Base-by-base conservation (phyloP, 2,329 filamentous ascomycete genomes). In the Ascochyta viciae-villosae region DNA sequence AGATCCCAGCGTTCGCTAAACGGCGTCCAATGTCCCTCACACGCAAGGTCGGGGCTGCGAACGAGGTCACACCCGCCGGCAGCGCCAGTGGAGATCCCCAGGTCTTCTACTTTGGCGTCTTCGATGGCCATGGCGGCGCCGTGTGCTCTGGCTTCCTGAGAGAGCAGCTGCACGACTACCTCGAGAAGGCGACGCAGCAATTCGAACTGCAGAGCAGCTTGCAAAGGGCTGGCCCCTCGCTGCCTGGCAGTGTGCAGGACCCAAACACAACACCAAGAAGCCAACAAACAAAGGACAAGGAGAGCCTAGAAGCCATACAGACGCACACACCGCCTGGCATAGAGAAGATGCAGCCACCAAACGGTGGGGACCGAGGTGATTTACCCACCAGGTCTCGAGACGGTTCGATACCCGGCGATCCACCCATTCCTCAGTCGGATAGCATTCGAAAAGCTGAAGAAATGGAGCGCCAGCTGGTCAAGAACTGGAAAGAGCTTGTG, bases 51-150 rank as follows among this genome's bases (percentile, higher is more conserved):
- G 61, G 47, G 12, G 55, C 64, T 43, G 62, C 61, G 23, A 84
- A 81, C 59, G 87, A 87, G 76, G 87, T 84, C 45, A 91, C 85
- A 23, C 86, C 82, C 9, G 91, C 91, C 6, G 90, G 91, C 54
- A 90, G 88, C 62, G 86, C 90, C 1, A 90, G 86, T 60, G 94
- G 94, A 2, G 94, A 98, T 71, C 94, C 94, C 1, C 94, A 98
- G 73, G 89, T 98, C 31, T 99, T 99, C 76, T 99, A 98, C 76
- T 99, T 97, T 82, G 93, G 86, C 1, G 88, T 98, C 1, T 99
- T 98, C 70, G 95, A 99, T 76, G 95, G 95, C 3, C 95, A 99
- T 78, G 95, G 95, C 9, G 95, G 95, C 19, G 85, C 81, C 19
- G 90, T 96, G 74, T 98, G 95, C 75, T 92, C 92, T 57, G 87